A percentile compares a stretch with the other conserved stretches of the same genome.
These are phyloP conservation scores for Areca catechu DNA, from an alignment of 176 grass and related monocot genomes.

Conservation along the genomic window DNA sequence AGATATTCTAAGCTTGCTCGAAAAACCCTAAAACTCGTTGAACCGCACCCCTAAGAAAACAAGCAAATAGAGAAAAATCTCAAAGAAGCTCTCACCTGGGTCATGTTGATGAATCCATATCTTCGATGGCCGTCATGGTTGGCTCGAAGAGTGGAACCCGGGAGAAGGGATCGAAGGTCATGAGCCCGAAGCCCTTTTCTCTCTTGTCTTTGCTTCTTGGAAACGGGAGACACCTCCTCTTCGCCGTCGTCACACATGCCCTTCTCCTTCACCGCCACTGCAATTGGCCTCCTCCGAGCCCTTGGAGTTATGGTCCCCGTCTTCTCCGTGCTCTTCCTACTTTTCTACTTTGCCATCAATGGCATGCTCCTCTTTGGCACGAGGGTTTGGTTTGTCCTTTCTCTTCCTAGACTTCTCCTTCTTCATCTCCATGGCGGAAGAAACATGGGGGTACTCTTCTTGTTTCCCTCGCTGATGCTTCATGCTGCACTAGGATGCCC, in stretches of 20 bases:
- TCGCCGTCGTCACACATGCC: not conserved
- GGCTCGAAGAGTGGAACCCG: conserved; percentile 48
- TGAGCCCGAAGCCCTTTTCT: conserved; percentile 24
- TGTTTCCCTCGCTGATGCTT: too few species aligned
- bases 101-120: conserved; percentile 68
- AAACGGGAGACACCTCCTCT: not conserved
- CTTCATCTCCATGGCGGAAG: too few species aligned
- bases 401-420: too few species aligned
- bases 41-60: too few species aligned
- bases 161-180: conserved; percentile 49
- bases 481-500: too few species aligned
- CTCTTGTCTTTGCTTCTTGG: conserved; percentile 13
- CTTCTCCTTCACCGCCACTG: not conserved
- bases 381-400: too few species aligned
- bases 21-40: not conserved
- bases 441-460: too few species aligned
- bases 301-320: too few species aligned
- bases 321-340: too few species aligned
- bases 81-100: conserved; percentile 28
- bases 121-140: conserved; percentile 45
- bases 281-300: not conserved
- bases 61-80: not conserved
- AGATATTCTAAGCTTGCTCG: not conserved
- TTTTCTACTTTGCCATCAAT: too few species aligned
- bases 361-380: too few species aligned